Evolutionary conservation across 805 yeast species (phyloP), one percentile per base, ranked within the genome.

Genomic region (Candida saitoana): DNA sequence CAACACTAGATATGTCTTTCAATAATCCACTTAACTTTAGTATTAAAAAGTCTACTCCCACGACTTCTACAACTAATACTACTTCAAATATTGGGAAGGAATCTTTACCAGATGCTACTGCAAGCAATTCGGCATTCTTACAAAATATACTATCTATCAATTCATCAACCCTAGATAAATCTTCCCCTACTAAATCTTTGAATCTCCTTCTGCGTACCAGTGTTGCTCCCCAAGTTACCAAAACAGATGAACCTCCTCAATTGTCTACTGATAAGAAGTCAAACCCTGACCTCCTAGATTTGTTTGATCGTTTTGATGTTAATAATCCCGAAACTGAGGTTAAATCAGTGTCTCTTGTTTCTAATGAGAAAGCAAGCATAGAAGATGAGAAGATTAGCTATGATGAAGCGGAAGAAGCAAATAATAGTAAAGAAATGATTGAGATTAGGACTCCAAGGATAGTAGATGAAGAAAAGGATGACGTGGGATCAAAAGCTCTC

Each of bases 61-160:
- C 74, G 2, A 68, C 73, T 2, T 67, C 72, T 14, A 67, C 73
- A 5, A 62, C 69, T 17, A 64, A 65, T 36, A 53, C 62, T 29
- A 63, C 52, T 42, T 58, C 57, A 3, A 32, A 6, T 16, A 18
- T 18, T 32, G 35, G 14, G 16, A 32, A 32, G 35, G 35, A 32
- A 32, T 9, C 27, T 24, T 5, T 29, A n/a, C 36, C 18, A 14
- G 38, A 12, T 9, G 17, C 30, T 5, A 35, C 31, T 6, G 18
- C 30, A n/a, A 15, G 20, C 20, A 31, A 31, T 18, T 18, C 40
- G 9, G 35, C 18, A 51, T 16, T 6, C 9, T 27, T 31, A 11
- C 43, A 27, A 22, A 34, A 19, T 22, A 31, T 22, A 12, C 20
- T 24, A 9, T 24, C 43, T 6, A 34, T 20, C 25, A 22, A 20